These are phyloP conservation scores for Ophiostoma montium DNA, from an alignment of 2,329 filamentous ascomycete species.

Conservation along the genomic window DNA sequence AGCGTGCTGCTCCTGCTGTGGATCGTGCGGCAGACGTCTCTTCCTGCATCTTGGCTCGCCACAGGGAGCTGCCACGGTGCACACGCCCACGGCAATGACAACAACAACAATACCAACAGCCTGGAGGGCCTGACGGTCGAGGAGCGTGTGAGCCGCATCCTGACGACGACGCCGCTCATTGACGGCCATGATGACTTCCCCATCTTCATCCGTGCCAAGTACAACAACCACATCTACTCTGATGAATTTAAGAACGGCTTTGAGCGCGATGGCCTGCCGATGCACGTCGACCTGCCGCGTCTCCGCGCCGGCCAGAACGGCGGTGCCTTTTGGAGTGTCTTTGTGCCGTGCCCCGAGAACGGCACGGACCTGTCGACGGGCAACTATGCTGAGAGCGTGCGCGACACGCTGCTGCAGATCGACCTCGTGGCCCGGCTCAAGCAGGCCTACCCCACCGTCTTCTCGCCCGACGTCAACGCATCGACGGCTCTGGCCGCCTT, in stretches of 20 bases:
- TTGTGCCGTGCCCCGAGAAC: slow-evolving; percentile 58
- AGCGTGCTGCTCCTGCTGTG: neutral
- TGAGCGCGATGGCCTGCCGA: slow-evolving; percentile 49
- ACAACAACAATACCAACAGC: neutral
- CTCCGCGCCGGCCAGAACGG: slow-evolving; percentile 58
- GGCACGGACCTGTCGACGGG: slow-evolving; percentile 59
- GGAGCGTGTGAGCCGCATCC: slow-evolving; percentile 14
- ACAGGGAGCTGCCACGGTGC: neutral
- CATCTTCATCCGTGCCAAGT: slow-evolving; percentile 51
- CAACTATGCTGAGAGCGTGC: slow-evolving; percentile 47
- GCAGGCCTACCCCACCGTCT: slow-evolving; percentile 49
- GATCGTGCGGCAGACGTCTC: neutral
- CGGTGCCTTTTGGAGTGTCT: slow-evolving; percentile 91
- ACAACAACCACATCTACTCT: slow-evolving; percentile 65
- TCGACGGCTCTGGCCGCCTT: slow-evolving; percentile 49
- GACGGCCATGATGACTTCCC: slow-evolving; percentile 88
- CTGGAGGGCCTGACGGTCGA: slow-evolving; percentile 9
- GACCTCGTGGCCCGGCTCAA: slow-evolving; percentile 56
- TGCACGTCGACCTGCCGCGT: slow-evolving; percentile 69
- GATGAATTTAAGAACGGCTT: slow-evolving; percentile 62
- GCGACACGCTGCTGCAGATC: slow-evolving; percentile 54
- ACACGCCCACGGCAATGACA: neutral
- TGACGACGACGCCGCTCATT: slow-evolving; percentile 14
- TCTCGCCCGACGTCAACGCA: slow-evolving; percentile 49
- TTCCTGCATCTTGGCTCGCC: neutral